Percentiles rank a stretch among this genome's conserved stretches.
These are phyloP conservation scores for Cicer cuneatum DNA, from an alignment of 306 rosid genomes.

Conservation along the genomic window DNA sequence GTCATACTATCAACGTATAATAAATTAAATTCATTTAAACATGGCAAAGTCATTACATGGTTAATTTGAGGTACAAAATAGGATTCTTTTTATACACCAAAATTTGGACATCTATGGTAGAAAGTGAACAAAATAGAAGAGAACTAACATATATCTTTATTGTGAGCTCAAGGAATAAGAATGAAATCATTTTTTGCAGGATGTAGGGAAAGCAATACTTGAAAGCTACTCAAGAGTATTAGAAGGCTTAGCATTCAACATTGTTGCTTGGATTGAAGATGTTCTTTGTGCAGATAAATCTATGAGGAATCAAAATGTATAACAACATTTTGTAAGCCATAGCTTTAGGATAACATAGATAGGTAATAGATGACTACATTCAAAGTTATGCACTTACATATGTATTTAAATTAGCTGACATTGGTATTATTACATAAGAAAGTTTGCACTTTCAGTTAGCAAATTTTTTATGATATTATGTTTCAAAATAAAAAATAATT, in stretches of 20 bases:
- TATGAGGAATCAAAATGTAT: slow-evolving; percentile 49
- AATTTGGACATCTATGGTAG: slow-evolving; percentile 2
- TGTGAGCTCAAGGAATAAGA: slow-evolving; percentile 17
- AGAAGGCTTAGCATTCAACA: slow-evolving; percentile 79
- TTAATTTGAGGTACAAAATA: not conserved
- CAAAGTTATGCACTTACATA: slow-evolving; percentile 11
- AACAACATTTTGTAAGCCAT: slow-evolving; percentile 30
- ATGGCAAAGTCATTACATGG: not conserved
- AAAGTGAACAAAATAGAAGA: slow-evolving; percentile 14
- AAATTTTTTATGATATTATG: not conserved
- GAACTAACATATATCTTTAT: slow-evolving; percentile 8
- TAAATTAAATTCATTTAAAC: too few relatives aligned
- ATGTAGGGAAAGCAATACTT: slow-evolving; percentile 69
- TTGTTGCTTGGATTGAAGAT: slow-evolving; percentile 83
- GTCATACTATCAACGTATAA: not conserved
- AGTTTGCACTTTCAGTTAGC: slow-evolving; percentile 22
- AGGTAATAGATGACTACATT: slow-evolving; percentile 40
- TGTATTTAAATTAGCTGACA: slow-evolving; percentile 34
- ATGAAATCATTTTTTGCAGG: slow-evolving; percentile 54
- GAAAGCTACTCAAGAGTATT: slow-evolving; percentile 83
- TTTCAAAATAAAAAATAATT: not conserved
- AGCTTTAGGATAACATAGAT: slow-evolving; percentile 36
- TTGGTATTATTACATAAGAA: slow-evolving; percentile 10
- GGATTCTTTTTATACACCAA: not conserved
- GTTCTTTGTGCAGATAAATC: slow-evolving; percentile 63